Evolutionary conservation across 805 yeast species (phyloP), one percentile per base, ranked within the genome.

Genomic region (Barnettozyma californica): DNA sequence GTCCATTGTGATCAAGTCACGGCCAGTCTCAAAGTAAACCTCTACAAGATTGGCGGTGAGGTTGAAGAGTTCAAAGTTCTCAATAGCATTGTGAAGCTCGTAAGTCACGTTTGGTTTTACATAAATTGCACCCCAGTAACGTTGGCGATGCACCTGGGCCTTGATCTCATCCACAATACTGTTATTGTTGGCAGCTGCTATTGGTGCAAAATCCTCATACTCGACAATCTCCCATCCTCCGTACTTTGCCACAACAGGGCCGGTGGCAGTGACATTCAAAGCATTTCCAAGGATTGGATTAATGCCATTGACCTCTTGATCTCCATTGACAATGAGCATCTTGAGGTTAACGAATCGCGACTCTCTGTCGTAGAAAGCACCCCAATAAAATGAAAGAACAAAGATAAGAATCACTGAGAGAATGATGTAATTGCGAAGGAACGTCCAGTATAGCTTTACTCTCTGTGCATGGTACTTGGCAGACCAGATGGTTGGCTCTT

Each of bases 81-180:
- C 38, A 37, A 68, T 53, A 2, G 71, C 65, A 21, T 53, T 36
- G 31, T 56, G 44, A 3, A 65, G 47, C 9, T 53, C 43, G 27
- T 53, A 57, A 4, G 81, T 70, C 1, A 84, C 79, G 53, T 77
- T 72, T 5, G 68, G 64, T 33, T 62, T 59, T 35, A 83, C 77
- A 52, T 78, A 77, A 33, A 83, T 65, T 0, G 84, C 75, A 19
- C 74, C 75, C 91, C 90, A 84, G 57, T 73, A 81, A 13, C 72
- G 56, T 58, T 81, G 78, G 45, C 73, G 72, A 54, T 74, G 77
- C 5, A 84, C 70, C 46, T 66, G 65, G 33, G 72, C 56, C 39
- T 57, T 40, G 35, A 80, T 60, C 54, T 75, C 76, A n/a, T 71
- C 69, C 37, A 51, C 49, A 18, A 62, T 48, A 10, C 53, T 52